Base-by-base conservation (phyloP, 306 rosid genomes). In the Astragalus membranaceus region DNA sequence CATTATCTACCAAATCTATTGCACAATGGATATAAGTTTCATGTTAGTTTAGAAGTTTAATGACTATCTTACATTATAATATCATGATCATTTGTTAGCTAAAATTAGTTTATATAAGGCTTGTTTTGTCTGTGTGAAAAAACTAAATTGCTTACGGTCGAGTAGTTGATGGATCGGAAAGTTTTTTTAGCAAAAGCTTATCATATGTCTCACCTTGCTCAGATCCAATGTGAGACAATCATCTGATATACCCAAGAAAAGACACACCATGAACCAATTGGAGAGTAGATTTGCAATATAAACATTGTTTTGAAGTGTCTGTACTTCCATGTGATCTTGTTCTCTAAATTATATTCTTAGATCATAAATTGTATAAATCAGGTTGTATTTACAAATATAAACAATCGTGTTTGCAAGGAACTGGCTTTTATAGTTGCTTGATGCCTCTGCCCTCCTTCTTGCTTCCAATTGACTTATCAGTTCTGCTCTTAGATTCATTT, bases 381-480 rank as follows among this genome's bases (percentile, higher is more conserved):
- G 15, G 48, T 17, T n/a, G 9, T 44, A 14, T 58, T 60, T 59
- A 3, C 3, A 4, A 10, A 44, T 53, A n/a, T n/a, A 20, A 23
- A 95, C 96, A 79, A 95, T 95, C 99, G 91, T 95, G 72, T 95
- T 95, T 47, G 99, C 97, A 41, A 95, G 89, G 81, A 95, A 20
- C 23, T 95, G 99, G 72, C 97, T 95, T 81, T 95, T 95, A 61
- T 95, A 91, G 82, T 95, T 95, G 76, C 90, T 95, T 59, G 97
- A 95, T 35, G 97, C 97, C 83, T 95, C 97, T 32, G 99, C 99
- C 64, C 91, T 88, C 79, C 99, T 91, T 83, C 97, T 89, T 56
- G 99, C 99, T 81, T 95, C 99, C 42, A 95, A 83, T 48, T 95
- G 99, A 79, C 87, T 87, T 35, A 95, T 95, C 61, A 95, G 78